A percentile compares a stretch with the other conserved stretches of the same genome.
phyloP scores from a whole-genome alignment of 1,139 yeast genomes.

The Pichia sp. region DNA sequence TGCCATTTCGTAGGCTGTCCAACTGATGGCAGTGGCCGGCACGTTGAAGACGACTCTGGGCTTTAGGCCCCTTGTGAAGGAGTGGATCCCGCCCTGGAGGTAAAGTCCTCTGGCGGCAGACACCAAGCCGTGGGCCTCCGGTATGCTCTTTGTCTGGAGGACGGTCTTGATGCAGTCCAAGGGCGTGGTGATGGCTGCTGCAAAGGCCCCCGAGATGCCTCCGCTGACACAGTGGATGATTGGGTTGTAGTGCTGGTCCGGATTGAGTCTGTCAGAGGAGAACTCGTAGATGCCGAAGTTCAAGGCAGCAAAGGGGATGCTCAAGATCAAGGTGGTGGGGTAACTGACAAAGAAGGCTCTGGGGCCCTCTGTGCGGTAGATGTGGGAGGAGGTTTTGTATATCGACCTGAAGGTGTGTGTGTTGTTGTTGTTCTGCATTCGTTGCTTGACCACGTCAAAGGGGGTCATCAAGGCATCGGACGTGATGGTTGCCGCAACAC shows the following conservation, averaged over 20 bases:
- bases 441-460: constrained; percentile 89
- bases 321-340: constrained; percentile 91
- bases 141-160: constrained; percentile 69
- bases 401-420: constrained; percentile 11
- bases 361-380: constrained; percentile 74
- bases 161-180: constrained; percentile 92
- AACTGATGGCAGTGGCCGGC: constrained; percentile 95
- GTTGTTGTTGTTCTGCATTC: constrained; percentile 48
- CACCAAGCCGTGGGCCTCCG: constrained; percentile 60
- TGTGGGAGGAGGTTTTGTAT: constrained; percentile 38
- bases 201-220: constrained; percentile 92
- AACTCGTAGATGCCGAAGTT: constrained; percentile 93
- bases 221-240: constrained; percentile 90
- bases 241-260: constrained; percentile 77
- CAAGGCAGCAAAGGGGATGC: constrained; percentile 92
- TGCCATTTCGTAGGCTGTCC: constrained; percentile 99
- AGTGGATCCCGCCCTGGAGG: constrained; percentile 58
- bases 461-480: constrained; percentile 98
- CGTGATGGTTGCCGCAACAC: constrained; percentile 90
- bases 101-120: constrained; percentile 72
- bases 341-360: constrained; percentile 85
- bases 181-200: constrained; percentile 96
- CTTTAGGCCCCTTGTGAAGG: constrained; percentile 79
- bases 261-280: constrained; percentile 71
- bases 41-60: constrained; percentile 92